Base-by-base conservation (phyloP, 2,329 filamentous ascomycete species). In the Exophiala xenobiotica region DNA sequence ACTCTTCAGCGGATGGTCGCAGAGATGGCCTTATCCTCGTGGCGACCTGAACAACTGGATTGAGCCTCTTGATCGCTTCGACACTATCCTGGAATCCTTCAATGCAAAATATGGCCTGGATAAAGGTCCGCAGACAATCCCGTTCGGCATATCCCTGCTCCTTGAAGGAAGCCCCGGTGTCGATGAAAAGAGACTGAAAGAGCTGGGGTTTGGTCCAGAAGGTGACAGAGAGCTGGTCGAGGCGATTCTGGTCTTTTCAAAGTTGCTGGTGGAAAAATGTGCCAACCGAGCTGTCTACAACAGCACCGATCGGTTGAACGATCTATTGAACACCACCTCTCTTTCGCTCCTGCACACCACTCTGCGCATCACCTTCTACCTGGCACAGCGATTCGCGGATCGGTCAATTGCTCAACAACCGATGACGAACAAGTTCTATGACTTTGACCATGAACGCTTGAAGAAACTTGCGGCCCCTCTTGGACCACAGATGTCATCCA, bases 1-100 rank as follows among this genome's bases (percentile, higher is more conserved):
- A 63, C 82, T 87, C 61, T 86, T 99, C 59, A 78, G 79, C 63
- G 81, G 80, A 49, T 97, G 97, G 67, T 90, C 92, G 52, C 85
- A 85, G 59, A 79, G 86, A 79, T 99, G 93, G 93, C 90, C 91
- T 2, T 95, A 97, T 65, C 92, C 92, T 31, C 83, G 92, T 68
- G 95, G 93, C 54, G 93, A 99, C 68, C 77, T 97, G 23, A 97
- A 97, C 68, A 92, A 99, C 76, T 99, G 95, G 95, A 96, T 99
- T 61, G 86, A 88, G 22, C 80, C 96, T 19, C 74, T 99, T 54
- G 95, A 99, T 70, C 86, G 90, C 51, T 97, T 99, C 70, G 93
- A 99, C 70, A 82, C 81, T 64, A 84, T 97, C 58, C 75, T 99
- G 33, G 89, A 95, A 63, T 77, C 82, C 31, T 90, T 95, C 68